phyloP scores from a whole-genome alignment of 192 early-diverging fungal species.

The Funneliformis mosseae region DNA sequence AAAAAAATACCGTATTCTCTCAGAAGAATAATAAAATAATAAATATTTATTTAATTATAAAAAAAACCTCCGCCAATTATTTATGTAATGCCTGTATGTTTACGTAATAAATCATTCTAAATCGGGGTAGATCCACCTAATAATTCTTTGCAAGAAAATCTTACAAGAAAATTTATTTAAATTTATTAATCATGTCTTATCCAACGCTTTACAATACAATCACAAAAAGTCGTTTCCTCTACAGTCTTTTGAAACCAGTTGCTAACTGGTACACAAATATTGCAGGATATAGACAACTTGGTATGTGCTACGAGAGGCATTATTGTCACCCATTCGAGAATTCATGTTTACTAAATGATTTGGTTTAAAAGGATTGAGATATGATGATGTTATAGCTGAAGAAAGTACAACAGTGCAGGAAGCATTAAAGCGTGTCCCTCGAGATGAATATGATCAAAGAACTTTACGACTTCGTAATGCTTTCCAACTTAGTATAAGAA shows the following conservation, averaged over 20 bases:
- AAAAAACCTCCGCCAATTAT: too few relatives aligned
- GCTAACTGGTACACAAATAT: constrained; percentile 67
- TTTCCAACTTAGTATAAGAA: constrained; percentile 70
- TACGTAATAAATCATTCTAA: too few relatives aligned
- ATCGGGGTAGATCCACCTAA: not conserved
- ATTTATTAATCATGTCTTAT: constrained; percentile 36
- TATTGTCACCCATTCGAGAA: too few relatives aligned
- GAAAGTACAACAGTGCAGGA: constrained; percentile 81
- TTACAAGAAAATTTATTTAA: too few relatives aligned
- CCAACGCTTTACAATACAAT: constrained; percentile 54
- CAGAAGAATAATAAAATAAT: not conserved
- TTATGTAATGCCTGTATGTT: too few relatives aligned
- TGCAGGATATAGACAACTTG: constrained; percentile 70
- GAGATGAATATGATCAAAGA: constrained; percentile 69
- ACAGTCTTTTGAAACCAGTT: constrained; percentile 57
- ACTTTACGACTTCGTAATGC: constrained; percentile 81
- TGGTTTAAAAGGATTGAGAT: constrained; percentile 68
- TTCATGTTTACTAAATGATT: too few relatives aligned
- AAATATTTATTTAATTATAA: not conserved
- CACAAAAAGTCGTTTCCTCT: constrained; percentile 57
- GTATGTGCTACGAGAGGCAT: constrained; percentile 45
- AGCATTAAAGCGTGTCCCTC: constrained; percentile 78
- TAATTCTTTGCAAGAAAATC: too few relatives aligned
- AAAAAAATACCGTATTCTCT: too few relatives aligned
- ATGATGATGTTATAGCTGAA: constrained; percentile 89